Percentiles rank a stretch among this genome's conserved stretches.
Conservation (phyloP, 257 asterid genomes). For the Petrea volubilis region DNA sequence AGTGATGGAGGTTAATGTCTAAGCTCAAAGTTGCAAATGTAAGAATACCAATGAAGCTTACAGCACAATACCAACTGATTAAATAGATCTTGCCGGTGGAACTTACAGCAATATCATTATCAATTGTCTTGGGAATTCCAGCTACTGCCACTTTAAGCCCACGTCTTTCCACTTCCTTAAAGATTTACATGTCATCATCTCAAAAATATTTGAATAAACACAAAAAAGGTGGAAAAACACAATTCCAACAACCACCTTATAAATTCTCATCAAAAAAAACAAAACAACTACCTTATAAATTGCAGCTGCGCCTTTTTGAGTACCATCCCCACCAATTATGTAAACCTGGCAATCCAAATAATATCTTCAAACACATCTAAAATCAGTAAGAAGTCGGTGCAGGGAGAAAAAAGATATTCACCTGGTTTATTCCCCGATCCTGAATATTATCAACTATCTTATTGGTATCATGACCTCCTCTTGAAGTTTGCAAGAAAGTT, state of each 20-base stretch:
- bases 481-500: slow-evolving; percentile 86
- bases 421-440: slow-evolving; percentile 97
- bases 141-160: slow-evolving; percentile 88
- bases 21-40: not conserved
- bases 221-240: slow-evolving; percentile 18
- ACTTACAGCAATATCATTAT: slow-evolving; percentile 93
- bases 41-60: not conserved
- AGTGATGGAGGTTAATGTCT: slow-evolving; percentile 2
- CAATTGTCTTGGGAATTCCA: slow-evolving; percentile 97
- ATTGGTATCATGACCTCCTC: slow-evolving; percentile 95
- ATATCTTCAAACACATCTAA: slow-evolving; percentile 6
- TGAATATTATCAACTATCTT: slow-evolving; percentile 95
- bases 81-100: slow-evolving; percentile 18
- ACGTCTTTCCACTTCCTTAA: slow-evolving; percentile 87
- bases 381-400: not conserved
- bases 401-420: slow-evolving; percentile 16
- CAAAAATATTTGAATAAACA: not conserved
- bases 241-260: slow-evolving; percentile 48
- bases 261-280: slow-evolving; percentile 46
- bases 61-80: slow-evolving; percentile 1
- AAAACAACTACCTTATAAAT: slow-evolving; percentile 64
- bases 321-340: slow-evolving; percentile 99
- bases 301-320: slow-evolving; percentile 94
- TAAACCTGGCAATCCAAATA: slow-evolving; percentile 63
- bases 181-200: slow-evolving; percentile 22